These are phyloP conservation scores for Nicotiana tomentosiformis DNA, from an alignment of 257 asterid species.

Conservation along the genomic window DNA sequence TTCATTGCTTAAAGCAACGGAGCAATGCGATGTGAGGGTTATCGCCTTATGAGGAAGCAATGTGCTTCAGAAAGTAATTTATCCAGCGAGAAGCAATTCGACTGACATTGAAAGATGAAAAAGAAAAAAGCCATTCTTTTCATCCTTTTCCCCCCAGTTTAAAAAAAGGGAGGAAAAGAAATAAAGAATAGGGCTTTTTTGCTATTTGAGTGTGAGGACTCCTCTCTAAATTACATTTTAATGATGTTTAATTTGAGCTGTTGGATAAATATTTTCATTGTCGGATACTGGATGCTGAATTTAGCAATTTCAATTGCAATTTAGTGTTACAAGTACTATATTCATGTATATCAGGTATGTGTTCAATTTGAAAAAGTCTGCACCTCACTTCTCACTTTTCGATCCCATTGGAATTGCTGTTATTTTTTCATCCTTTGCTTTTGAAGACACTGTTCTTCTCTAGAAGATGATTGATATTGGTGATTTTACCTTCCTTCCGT, in stretches of 20 bases:
- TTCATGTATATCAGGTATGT: neutral
- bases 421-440: neutral
- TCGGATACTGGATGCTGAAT: neutral
- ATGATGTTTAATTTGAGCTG: neutral
- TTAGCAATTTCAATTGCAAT: neutral
- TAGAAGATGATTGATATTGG: neutral
- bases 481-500: slow-evolving; percentile 2
- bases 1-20: neutral
- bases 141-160: neutral
- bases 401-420: neutral
- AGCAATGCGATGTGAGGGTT: neutral
- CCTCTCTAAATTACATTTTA: neutral
- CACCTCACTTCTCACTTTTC: neutral
- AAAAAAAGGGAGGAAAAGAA: neutral
- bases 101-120: neutral
- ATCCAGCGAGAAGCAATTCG: too few species aligned
- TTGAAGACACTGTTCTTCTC: neutral
- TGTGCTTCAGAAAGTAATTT: too few species aligned
- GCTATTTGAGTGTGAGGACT: neutral
- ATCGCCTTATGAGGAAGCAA: neutral
- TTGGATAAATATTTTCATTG: neutral
- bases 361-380: neutral
- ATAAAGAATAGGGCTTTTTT: too few species aligned
- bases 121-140: neutral
- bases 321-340: neutral